phyloP scores from a whole-genome alignment of 208 protist genomes.

The Leishmania arabica region DNA sequence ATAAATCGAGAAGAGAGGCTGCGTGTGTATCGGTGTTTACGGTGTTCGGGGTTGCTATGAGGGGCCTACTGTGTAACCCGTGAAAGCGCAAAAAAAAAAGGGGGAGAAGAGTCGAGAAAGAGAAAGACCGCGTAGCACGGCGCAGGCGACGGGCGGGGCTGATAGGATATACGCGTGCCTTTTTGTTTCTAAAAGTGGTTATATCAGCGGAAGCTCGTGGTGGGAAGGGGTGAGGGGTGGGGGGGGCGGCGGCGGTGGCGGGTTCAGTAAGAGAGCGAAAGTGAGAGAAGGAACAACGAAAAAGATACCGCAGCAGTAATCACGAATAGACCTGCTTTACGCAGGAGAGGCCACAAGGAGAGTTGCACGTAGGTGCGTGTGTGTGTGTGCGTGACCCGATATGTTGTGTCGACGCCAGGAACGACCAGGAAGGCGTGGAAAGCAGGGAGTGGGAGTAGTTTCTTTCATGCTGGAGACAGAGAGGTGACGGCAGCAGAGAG shows the following conservation, averaged over 20 bases:
- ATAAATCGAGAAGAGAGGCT: background rate
- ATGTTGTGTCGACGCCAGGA: background rate
- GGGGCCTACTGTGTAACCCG: background rate
- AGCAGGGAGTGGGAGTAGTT: background rate
- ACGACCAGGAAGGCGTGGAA: background rate
- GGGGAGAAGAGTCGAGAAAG: background rate
- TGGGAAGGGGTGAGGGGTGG: background rate
- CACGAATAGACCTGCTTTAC: background rate
- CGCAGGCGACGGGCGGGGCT: background rate
- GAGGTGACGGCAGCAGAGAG: background rate
- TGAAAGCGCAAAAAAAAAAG: background rate
- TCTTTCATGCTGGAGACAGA: background rate
- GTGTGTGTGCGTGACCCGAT: background rate
- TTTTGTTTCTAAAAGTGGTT: background rate
- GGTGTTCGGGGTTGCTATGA: background rate
- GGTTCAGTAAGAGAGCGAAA: background rate
- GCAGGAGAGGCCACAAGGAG: background rate
- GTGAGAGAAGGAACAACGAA: background rate
- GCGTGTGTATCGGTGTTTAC: background rate
- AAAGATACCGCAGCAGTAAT: background rate
- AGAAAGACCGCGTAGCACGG: background rate
- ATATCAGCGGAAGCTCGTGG: background rate
- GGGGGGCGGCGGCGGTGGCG: too few relatives aligned
- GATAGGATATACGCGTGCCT: background rate
- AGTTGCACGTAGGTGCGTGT: background rate